phyloP scores from a whole-genome alignment of 164 flowering plant species.

The Aristolochia fimbriata region DNA sequence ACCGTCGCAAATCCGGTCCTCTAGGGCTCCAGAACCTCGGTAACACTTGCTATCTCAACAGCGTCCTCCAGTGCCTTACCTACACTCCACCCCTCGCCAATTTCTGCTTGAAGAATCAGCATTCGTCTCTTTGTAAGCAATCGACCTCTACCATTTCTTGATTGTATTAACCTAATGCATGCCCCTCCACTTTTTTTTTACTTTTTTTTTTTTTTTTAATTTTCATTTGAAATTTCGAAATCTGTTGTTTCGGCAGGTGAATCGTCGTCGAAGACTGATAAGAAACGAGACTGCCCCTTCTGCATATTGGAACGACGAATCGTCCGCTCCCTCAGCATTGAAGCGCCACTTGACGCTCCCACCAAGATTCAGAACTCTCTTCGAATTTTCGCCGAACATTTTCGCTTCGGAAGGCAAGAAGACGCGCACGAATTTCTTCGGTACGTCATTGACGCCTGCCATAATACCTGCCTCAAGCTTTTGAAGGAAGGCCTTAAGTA shows the following conservation, averaged over 20 bases:
- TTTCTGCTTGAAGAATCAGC: slow-evolving; percentile 64
- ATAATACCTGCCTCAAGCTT: slow-evolving; percentile 56
- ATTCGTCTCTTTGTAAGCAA: slow-evolving; percentile 45
- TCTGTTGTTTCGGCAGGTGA: slow-evolving; percentile 28
- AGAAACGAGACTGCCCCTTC: slow-evolving; percentile 66
- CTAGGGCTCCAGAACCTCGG: slow-evolving; percentile 83
- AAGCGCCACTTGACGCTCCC: slow-evolving; percentile 50
- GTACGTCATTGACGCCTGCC: slow-evolving; percentile 88
- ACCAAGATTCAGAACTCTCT: slow-evolving; percentile 57
- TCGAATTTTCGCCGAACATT: slow-evolving; percentile 60
- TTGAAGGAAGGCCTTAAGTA: slow-evolving; percentile 25
- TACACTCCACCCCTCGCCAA: slow-evolving; percentile 96
- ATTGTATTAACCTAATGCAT: neutral
- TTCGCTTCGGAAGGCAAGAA: slow-evolving; percentile 71
- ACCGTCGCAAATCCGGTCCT: slow-evolving; percentile 21
- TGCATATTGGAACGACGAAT: slow-evolving; percentile 77
- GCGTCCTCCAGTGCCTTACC: slow-evolving; percentile 97
- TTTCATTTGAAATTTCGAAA: neutral
- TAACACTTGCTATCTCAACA: slow-evolving; percentile 87
- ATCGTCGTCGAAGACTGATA: slow-evolving; percentile 20
- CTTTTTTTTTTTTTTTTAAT: no score
- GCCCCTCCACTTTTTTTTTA: neutral
- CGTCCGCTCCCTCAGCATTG: slow-evolving; percentile 51
- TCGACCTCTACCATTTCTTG: neutral
- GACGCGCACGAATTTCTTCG: slow-evolving; percentile 98